Percentiles rank a stretch among this genome's conserved stretches.
These are phyloP conservation scores for Bryoglossum gracile DNA, from an alignment of 495 filamentous ascomycete species.

Conservation along the genomic window DNA sequence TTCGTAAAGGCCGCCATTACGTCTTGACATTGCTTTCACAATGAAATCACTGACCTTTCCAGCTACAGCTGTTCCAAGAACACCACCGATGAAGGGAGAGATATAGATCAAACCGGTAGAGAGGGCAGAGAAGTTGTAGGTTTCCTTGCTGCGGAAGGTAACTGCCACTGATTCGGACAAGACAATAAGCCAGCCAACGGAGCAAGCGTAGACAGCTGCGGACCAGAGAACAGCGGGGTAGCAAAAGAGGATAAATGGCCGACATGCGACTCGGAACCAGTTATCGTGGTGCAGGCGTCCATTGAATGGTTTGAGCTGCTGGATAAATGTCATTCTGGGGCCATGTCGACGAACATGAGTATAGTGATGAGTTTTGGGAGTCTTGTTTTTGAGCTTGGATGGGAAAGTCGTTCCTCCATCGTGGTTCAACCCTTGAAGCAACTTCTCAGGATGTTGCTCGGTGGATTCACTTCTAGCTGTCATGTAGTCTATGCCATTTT, in stretches of 20 bases:
- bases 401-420: neutral
- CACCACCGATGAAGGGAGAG: constrained; percentile 79
- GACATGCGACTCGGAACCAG: constrained; percentile 67
- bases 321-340: constrained; percentile 58
- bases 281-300: constrained; percentile 70
- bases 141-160: constrained; percentile 58
- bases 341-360: constrained; percentile 50
- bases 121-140: constrained; percentile 73
- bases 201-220: constrained; percentile 75
- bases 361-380: constrained; percentile 31
- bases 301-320: constrained; percentile 65
- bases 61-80: constrained; percentile 85
- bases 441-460: too few species aligned
- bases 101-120: constrained; percentile 84
- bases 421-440: too few species aligned
- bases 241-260: constrained; percentile 78
- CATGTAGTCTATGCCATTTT: constrained; percentile 11
- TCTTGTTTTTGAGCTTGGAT: neutral
- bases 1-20: constrained; percentile 92
- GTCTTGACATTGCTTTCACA: constrained; percentile 66
- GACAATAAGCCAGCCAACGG: constrained; percentile 93
- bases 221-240: constrained; percentile 94
- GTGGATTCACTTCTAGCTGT: neutral
- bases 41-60: constrained; percentile 84
- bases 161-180: constrained; percentile 78